These are phyloP conservation scores for Fusarium pseudonygamai DNA, from an alignment of 2,329 filamentous ascomycete species.

Conservation along the genomic window DNA sequence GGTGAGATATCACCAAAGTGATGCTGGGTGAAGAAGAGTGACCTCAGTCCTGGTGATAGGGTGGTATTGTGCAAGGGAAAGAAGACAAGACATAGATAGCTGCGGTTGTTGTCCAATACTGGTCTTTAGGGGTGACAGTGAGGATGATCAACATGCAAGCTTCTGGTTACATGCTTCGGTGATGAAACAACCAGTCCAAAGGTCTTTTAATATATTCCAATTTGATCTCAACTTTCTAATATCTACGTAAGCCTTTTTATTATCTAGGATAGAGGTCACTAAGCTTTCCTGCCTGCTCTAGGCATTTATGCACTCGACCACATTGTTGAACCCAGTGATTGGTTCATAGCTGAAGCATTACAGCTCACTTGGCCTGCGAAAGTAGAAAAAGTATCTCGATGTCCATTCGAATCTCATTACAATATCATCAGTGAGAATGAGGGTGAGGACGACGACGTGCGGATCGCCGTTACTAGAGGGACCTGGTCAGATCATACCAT, in stretches of 20 bases:
- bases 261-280: too few species aligned
- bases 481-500: too few species aligned
- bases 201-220: background rate
- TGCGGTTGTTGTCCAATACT: too few species aligned
- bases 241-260: too few species aligned
- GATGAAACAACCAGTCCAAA: background rate
- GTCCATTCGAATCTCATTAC: background rate
- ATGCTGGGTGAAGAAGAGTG: too few species aligned
- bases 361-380: rapidly evolving
- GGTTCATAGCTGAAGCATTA: background rate
- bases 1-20: too few species aligned
- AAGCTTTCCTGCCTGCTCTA: background rate
- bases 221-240: background rate
- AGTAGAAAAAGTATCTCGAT: background rate
- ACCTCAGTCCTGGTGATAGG: too few species aligned
- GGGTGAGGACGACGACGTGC: background rate
- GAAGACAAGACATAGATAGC: too few species aligned
- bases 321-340: background rate
- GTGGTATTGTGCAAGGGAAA: too few species aligned
- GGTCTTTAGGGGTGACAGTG: background rate
- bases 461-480: background rate
- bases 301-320: too few species aligned
- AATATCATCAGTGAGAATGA: background rate
- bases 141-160: background rate
- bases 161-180: background rate